phyloP scores from a whole-genome alignment of 1,284 basidiomycete species.

The Ceratobasidium sp. region DNA sequence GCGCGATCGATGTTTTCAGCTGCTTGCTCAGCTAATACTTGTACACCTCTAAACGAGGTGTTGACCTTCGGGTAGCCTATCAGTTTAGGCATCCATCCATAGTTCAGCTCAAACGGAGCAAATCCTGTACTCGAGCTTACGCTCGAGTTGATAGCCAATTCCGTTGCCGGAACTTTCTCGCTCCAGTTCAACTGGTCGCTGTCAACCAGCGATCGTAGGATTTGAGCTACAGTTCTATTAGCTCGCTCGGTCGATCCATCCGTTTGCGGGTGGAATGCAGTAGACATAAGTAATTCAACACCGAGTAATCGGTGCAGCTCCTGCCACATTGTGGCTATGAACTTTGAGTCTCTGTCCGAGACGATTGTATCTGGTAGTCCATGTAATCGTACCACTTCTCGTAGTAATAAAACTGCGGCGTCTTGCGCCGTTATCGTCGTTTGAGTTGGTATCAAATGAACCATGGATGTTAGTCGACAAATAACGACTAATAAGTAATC shows the following conservation, averaged over 20 bases:
- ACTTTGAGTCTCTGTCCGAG: conserved; percentile 54
- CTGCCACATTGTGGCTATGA: conserved; percentile 54
- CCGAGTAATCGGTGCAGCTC: conserved; percentile 51
- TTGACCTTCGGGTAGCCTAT: background rate
- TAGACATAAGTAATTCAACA: conserved; percentile 53
- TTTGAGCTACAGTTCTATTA: conserved; percentile 45
- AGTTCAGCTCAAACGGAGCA: conserved; percentile 51
- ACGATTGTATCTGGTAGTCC: conserved; percentile 54
- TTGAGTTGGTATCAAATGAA: conserved; percentile 50
- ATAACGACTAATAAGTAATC: conserved; percentile 53
- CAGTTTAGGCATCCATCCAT: conserved; percentile 45
- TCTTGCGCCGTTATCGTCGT: conserved; percentile 50
- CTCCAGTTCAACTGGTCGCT: conserved; percentile 54
- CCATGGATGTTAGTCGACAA: conserved; percentile 51
- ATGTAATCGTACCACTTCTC: conserved; percentile 52
- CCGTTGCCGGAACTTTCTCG: conserved; percentile 50
- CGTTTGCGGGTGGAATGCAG: conserved; percentile 42
- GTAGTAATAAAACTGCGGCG: conserved; percentile 53
- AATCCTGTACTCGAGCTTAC: conserved; percentile 48
- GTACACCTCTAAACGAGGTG: conserved; percentile 6
- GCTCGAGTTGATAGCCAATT: conserved; percentile 51
- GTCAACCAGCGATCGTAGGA: conserved; percentile 50
- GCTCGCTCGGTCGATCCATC: background rate
- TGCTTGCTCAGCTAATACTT: background rate
- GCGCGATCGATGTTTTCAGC: background rate